phyloP scores from a whole-genome alignment of 1,284 basidiomycete genomes.

The Boletus austroedulis region DNA sequence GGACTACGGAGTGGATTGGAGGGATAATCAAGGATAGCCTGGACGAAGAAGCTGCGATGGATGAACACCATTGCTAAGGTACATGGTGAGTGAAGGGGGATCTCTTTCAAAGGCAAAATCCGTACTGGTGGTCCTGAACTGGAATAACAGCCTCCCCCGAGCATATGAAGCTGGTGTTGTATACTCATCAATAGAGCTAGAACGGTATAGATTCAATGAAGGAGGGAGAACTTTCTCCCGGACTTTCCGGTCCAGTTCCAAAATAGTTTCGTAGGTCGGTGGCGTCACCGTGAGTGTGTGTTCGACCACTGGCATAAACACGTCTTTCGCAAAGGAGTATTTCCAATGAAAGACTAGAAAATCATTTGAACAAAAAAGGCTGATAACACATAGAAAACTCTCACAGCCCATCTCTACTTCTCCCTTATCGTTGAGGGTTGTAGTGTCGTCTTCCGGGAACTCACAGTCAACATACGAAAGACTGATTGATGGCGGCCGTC shows the following conservation, averaged over 20 bases:
- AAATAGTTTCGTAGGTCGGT: constrained; percentile 51
- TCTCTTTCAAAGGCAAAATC: constrained; percentile 5
- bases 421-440: constrained; percentile 47
- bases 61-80: constrained; percentile 50
- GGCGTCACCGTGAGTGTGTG: constrained; percentile 49
- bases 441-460: constrained; percentile 50
- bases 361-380: constrained; percentile 10
- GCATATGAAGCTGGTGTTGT: constrained; percentile 50
- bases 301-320: constrained; percentile 49
- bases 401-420: constrained; percentile 48
- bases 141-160: constrained; percentile 48
- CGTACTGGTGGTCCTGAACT: constrained; percentile 48
- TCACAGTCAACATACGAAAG: constrained; percentile 58
- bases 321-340: constrained; percentile 42
- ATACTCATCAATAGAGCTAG: constrained; percentile 45
- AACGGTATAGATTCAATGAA: constrained; percentile 49
- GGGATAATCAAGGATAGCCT: constrained; percentile 59
- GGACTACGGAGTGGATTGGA: constrained; percentile 58
- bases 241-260: constrained; percentile 57
- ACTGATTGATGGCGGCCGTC: constrained; percentile 54
- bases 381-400: constrained; percentile 14
- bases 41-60: constrained; percentile 60
- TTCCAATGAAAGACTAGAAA: constrained; percentile 35
- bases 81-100: constrained; percentile 10
- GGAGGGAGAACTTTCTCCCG: constrained; percentile 52